Evolutionary conservation across 352 stramenopile species (phyloP).

Genomic region (Blastocystis sp.): DNA sequence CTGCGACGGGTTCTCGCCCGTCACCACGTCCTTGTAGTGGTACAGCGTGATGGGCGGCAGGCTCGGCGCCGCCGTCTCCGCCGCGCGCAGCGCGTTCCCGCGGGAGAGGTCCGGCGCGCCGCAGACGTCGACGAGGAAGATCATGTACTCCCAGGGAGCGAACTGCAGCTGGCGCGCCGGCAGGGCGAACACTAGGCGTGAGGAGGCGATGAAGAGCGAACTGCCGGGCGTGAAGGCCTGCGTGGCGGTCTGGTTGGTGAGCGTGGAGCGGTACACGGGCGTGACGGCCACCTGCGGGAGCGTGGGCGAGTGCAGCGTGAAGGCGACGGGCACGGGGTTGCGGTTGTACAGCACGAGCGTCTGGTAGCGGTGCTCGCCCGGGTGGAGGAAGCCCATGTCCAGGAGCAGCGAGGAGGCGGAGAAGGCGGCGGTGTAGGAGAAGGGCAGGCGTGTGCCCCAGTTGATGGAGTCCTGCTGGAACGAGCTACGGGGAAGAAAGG

Average conservation of each 20-base stretch:
- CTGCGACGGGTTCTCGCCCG: conserved; percentile 4
- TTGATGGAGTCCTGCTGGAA: conserved; percentile 15
- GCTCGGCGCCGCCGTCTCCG: not conserved
- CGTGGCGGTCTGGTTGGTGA: conserved; percentile 32
- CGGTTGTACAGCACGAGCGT: conserved; percentile 60
- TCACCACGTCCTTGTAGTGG: conserved; percentile 23
- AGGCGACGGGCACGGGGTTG: conserved; percentile 19
- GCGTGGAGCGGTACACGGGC: conserved; percentile 34
- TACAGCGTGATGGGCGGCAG: conserved; percentile 46
- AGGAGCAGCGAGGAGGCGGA: not conserved
- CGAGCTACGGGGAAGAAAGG: not conserved
- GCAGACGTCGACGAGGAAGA: conserved; percentile 43
- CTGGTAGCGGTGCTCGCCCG: conserved; percentile 52
- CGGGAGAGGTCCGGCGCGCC: not conserved
- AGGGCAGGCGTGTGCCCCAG: conserved; percentile 31
- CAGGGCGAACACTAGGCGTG: conserved; percentile 31
- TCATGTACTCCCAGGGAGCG: conserved; percentile 46
- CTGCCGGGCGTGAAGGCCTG: not conserved
- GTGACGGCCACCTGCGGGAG: not conserved
- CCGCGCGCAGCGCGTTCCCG: not conserved
- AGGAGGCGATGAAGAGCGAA: not conserved
- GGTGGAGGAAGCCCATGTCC: conserved; percentile 53
- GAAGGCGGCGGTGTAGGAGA: not conserved
- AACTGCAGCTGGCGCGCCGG: not conserved
- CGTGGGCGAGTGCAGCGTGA: conserved; percentile 6